Conservation (phyloP, 257 asterid species). For the Rauvolfia tetraphylla region DNA sequence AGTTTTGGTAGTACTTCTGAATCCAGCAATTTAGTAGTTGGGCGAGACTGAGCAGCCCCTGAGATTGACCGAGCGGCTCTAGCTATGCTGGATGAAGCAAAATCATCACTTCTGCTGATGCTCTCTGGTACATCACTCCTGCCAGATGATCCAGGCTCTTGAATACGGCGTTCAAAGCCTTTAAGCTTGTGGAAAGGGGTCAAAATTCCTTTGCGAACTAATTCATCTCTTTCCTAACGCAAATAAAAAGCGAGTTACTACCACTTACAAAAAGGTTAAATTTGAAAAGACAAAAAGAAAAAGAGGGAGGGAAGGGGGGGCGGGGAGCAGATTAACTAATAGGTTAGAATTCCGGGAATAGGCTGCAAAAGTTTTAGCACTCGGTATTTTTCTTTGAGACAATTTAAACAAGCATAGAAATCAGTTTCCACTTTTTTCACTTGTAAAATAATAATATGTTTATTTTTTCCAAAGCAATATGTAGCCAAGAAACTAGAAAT, state of each 20-base stretch:
- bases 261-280: not conserved
- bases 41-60: conserved; percentile 81
- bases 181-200: conserved; percentile 95
- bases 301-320: too few species aligned
- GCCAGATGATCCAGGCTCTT: conserved; percentile 62
- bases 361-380: not conserved
- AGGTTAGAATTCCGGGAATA: not conserved
- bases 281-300: not conserved
- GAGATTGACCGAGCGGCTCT: conserved; percentile 65
- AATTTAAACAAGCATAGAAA: not conserved
- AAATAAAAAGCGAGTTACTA: conserved; percentile 19
- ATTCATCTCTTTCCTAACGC: conserved; percentile 90
- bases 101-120: conserved; percentile 33
- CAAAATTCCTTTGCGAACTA: conserved; percentile 84
- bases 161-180: conserved; percentile 89
- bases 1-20: conserved; percentile 65
- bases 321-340: too few species aligned
- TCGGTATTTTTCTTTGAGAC: not conserved
- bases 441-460: not conserved
- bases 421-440: not conserved
- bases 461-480: not conserved
- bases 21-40: conserved; percentile 79
- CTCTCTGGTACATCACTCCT: conserved; percentile 31
- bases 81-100: conserved; percentile 69
- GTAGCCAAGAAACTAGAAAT: not conserved